Percentiles rank a stretch among this genome's conserved stretches.
Conservation (phyloP, 1,139 yeast species). For the Candida glucosophila region DNA sequence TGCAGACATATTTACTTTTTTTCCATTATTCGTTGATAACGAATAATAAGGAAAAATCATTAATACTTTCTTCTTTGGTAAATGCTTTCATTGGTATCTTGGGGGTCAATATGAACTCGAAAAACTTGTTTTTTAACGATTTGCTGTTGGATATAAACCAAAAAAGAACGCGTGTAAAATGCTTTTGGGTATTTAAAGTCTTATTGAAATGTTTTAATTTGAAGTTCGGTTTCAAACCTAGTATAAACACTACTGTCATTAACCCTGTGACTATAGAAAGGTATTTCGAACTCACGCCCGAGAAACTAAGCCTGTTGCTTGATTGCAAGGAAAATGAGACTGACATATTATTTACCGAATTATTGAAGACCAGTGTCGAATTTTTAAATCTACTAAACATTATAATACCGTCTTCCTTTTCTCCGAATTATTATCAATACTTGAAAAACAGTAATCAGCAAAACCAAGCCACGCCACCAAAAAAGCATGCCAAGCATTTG, state of each 20-base stretch:
- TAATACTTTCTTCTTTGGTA: conserved; percentile 32
- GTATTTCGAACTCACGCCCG: conserved; percentile 41
- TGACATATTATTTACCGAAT: conserved; percentile 30
- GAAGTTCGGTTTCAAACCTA: conserved; percentile 42
- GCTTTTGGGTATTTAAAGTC: conserved; percentile 54
- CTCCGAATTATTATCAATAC: conserved; percentile 41
- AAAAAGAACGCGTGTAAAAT: conserved; percentile 44
- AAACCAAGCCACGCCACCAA: conserved; percentile 11
- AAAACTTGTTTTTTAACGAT: conserved; percentile 39
- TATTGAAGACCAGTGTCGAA: conserved; percentile 37
- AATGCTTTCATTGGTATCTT: conserved; percentile 40
- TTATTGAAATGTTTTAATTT: conserved; percentile 42
- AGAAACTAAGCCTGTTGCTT: conserved; percentile 30
- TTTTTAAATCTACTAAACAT: conserved; percentile 37
- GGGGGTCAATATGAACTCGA: conserved; percentile 39
- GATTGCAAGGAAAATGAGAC: conserved; percentile 12
- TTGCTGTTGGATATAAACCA: conserved; percentile 28
- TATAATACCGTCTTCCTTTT: conserved; percentile 41
- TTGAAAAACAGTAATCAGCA: conserved; percentile 20
- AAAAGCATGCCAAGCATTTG: conserved; percentile 21
- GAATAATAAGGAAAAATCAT: conserved; percentile 39
- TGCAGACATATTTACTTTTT: conserved; percentile 35
- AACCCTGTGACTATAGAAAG: conserved; percentile 43
- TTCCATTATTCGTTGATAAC: conserved; percentile 37
- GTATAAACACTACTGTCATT: conserved; percentile 39